Evolutionary conservation across 495 filamentous ascomycete species (phyloP).

Genomic region (Neurospora africana): DNA sequence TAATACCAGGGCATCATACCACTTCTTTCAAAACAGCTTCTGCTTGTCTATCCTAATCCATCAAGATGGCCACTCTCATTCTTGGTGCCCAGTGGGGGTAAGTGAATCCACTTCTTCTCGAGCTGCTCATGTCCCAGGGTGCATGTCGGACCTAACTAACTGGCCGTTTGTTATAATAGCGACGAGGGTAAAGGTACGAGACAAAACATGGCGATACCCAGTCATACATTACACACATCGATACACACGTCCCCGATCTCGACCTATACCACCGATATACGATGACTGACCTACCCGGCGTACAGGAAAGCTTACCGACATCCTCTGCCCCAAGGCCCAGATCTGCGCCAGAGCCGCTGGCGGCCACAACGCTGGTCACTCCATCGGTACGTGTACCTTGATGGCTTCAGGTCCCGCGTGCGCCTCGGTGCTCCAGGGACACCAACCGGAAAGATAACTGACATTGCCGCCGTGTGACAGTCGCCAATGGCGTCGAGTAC

Average conservation of each 20-base stretch:
- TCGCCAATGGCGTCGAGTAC: constrained; percentile 28
- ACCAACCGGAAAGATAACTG: not conserved
- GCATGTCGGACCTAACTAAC: not conserved
- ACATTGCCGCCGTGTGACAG: constrained; percentile 6
- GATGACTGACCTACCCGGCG: constrained; percentile 44
- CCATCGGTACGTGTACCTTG: constrained; percentile 47
- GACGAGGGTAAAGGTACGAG: constrained; percentile 63
- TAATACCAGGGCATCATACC: not conserved
- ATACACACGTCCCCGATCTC: not conserved
- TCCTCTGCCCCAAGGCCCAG: constrained; percentile 28
- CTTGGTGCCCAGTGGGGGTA: constrained; percentile 23
- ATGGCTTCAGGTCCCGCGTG: constrained; percentile 6
- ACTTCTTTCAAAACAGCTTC: not conserved
- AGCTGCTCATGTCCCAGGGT: constrained; percentile 1
- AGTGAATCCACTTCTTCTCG: constrained; percentile 2
- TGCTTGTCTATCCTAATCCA: not conserved
- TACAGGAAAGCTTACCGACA: constrained; percentile 27
- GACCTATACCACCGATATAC: constrained; percentile 1
- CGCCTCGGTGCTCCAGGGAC: not conserved
- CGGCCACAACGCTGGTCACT: constrained; percentile 38
- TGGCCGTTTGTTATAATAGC: constrained; percentile 32
- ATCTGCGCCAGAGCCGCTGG: constrained; percentile 29
- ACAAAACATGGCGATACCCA: not conserved
- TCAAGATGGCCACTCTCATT: constrained; percentile 20
- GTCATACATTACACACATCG: not conserved